Evolutionary conservation across 2,329 filamentous ascomycete genomes (phyloP).

Genomic region (Proliferodiscus dingleyae): DNA sequence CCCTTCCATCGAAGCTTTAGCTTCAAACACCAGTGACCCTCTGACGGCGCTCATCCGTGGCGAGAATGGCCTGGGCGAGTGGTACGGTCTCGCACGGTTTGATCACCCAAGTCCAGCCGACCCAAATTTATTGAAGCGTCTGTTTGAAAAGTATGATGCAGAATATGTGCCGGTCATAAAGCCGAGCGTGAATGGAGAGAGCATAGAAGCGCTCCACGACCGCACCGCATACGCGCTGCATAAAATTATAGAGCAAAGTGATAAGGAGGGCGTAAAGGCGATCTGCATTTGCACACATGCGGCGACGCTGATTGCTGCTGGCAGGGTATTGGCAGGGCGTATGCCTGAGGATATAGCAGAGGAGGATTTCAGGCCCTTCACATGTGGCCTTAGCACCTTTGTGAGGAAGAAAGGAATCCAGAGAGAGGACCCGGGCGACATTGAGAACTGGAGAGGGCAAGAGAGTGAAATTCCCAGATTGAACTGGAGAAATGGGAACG

Average conservation of each 20-base stretch:
- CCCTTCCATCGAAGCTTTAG: slow-evolving; percentile 55
- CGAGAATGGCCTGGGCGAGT: slow-evolving; percentile 68
- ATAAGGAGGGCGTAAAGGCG: slow-evolving; percentile 62
- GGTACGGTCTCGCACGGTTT: slow-evolving; percentile 85
- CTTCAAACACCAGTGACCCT: slow-evolving; percentile 13
- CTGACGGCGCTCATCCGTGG: slow-evolving; percentile 42
- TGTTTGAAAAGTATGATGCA: slow-evolving; percentile 58
- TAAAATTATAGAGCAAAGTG: slow-evolving; percentile 67
- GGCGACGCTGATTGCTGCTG: slow-evolving; percentile 81
- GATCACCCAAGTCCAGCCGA: slow-evolving; percentile 75
- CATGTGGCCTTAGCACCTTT: slow-evolving; percentile 73
- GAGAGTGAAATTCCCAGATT: slow-evolving; percentile 35
- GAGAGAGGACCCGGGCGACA: slow-evolving; percentile 29
- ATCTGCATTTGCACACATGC: slow-evolving; percentile 86
- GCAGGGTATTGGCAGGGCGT: slow-evolving; percentile 71
- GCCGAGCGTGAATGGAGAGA: slow-evolving; percentile 73
- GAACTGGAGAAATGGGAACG: slow-evolving; percentile 53
- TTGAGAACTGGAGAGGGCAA: slow-evolving; percentile 37
- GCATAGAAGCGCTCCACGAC: slow-evolving; percentile 72
- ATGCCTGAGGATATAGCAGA: slow-evolving; percentile 67
- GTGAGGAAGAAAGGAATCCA: slow-evolving; percentile 40
- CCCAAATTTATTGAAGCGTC: slow-evolving; percentile 52
- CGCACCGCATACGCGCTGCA: slow-evolving; percentile 67
- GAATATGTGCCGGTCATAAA: slow-evolving; percentile 61
- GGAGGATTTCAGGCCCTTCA: slow-evolving; percentile 82